These are phyloP conservation scores for Penicillium palitans DNA, from an alignment of 2,329 filamentous ascomycete genomes.

Conservation along the genomic window DNA sequence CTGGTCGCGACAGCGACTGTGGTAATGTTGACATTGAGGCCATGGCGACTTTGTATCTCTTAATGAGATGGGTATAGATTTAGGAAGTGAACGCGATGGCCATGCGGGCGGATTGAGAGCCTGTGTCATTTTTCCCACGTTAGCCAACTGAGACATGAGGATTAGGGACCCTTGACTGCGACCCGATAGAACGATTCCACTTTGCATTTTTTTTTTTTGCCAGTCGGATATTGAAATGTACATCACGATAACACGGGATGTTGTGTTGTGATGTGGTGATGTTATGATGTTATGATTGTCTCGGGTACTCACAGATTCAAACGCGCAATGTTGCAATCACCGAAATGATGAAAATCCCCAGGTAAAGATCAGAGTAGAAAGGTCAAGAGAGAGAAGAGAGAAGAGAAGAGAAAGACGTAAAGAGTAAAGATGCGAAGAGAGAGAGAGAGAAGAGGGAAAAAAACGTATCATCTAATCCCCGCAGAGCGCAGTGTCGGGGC, in stretches of 20 bases:
- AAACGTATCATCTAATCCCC: slow-evolving; percentile 1
- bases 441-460: not conserved
- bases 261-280: not conserved
- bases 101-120: slow-evolving; percentile 16
- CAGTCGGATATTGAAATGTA: not conserved
- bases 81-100: slow-evolving; percentile 10
- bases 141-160: slow-evolving; percentile 1
- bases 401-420: not conserved
- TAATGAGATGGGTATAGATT: not conserved
- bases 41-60: slow-evolving; percentile 18
- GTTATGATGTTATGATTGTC: not conserved
- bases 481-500: not conserved
- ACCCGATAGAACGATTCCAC: not conserved
- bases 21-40: slow-evolving; percentile 60
- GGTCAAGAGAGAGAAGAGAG: not conserved
- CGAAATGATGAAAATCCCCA: too few relatives aligned
- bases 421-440: not conserved
- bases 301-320: slow-evolving; percentile 7
- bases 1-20: slow-evolving; percentile 61
- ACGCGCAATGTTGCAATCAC: not conserved
- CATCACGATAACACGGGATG: not conserved
- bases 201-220: not conserved
- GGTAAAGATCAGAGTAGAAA: not conserved
- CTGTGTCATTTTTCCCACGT: not conserved
- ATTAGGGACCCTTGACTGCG: not conserved